Evolutionary conservation across 140 eudicot genomes (phyloP), one percentile per base, ranked within the genome.

Genomic region (Flaveria floridana): DNA sequence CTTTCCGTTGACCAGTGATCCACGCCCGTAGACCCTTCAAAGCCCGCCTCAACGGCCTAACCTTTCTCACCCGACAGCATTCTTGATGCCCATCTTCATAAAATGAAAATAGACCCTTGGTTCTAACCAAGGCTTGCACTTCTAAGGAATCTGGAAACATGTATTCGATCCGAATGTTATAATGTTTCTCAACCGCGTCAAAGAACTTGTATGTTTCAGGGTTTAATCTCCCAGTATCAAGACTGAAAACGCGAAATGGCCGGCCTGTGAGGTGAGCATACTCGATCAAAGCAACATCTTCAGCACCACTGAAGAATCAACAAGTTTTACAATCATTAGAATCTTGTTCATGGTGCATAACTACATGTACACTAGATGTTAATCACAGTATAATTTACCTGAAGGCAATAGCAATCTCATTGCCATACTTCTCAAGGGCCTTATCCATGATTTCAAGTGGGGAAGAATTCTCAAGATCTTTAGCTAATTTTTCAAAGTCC

Each of bases 31-130:
- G 70, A 2, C 99, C 99, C 83, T 86, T 90, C 21, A 90, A 91
- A 13, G 96, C 97, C 72, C 97, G 74, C 59, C 96, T 85, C 48
- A 94, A 83, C 68, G 99, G 99, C 76, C 96, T 82, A 19, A 94
- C 99, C 74, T 94, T 94, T 69, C 99, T 85, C 44, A 94, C 97
- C 19, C 99, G 87, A 81, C 99, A 94, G 81, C 99, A 94, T 80
- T 94, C 99, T 70, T 94, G 99, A 84, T 94, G 99, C 26, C 97
- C 99, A 19, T 94, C 99, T 71, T 88, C 97, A 30, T 94, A 90
- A 85, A 94, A 94, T 0, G 99, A 94, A 82, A 86, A 94, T 28
- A 94, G 71, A 0, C 99, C 99, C 71, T 94, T 94, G 83, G 71
- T 88, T 76, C 99, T 87, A 8, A 94, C 99, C 63, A 94, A 76